Evolutionary conservation across 2,329 filamentous ascomycete genomes (phyloP).

Genomic region (Pseudogymnoascus sp.): DNA sequence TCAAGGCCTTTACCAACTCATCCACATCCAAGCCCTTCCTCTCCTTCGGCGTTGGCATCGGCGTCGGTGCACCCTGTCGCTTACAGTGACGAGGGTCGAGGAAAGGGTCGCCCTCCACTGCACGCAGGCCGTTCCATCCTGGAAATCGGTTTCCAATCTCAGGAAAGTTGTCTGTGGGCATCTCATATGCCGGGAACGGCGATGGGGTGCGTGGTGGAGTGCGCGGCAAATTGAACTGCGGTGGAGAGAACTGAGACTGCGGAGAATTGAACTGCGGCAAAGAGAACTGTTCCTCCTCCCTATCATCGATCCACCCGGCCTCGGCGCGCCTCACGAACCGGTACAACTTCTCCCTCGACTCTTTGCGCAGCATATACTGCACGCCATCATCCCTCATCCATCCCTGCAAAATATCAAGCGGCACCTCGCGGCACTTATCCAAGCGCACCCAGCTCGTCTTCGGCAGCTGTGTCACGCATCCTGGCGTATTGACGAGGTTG

Average conservation of each 20-base stretch:
- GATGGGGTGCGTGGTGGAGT: background rate
- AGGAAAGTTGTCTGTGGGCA: conserved; percentile 1
- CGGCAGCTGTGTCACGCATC: background rate
- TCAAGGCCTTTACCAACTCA: background rate
- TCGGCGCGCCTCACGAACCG: conserved; percentile 2
- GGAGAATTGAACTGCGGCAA: background rate
- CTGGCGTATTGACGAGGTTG: background rate
- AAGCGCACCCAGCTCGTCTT: conserved; percentile 1
- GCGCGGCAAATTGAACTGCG: background rate
- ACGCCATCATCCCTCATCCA: conserved; percentile 3
- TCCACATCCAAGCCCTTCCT: conserved; percentile 1
- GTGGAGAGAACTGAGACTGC: background rate
- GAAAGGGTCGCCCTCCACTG: background rate
- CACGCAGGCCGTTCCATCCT: background rate
- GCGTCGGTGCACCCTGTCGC: background rate
- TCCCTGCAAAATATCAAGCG: background rate
- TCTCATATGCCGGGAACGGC: background rate
- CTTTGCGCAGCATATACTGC: conserved; percentile 2
- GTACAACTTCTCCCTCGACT: background rate
- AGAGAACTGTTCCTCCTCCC: background rate
- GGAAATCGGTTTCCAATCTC: background rate
- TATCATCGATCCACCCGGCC: background rate
- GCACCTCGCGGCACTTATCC: background rate
- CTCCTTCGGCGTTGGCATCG: background rate
- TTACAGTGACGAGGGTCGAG: background rate